Conservation (phyloP, 1,284 basidiomycete species). For the Pseudozyma flocculosa region DNA sequence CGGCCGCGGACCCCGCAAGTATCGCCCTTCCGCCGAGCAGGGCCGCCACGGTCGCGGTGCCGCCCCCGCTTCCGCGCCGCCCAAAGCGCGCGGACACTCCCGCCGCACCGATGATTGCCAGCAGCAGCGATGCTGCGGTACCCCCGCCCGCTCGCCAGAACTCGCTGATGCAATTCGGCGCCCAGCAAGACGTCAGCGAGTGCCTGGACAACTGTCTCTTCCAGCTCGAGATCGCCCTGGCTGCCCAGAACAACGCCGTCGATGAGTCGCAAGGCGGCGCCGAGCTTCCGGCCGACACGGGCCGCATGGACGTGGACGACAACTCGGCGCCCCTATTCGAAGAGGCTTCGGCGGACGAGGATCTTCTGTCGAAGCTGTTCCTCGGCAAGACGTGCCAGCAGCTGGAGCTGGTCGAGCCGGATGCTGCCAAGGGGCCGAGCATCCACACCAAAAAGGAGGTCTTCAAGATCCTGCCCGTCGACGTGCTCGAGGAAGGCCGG, state of each 20-base stretch:
- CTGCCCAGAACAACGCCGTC: slow-evolving; percentile 56
- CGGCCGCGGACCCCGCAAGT: not conserved
- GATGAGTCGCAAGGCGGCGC: not conserved
- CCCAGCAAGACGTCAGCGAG: slow-evolving; percentile 96
- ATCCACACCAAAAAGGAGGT: slow-evolving; percentile 82
- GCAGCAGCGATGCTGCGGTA: not conserved
- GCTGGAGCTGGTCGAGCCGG: slow-evolving; percentile 13
- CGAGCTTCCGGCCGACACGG: not conserved
- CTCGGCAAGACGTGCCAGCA: slow-evolving; percentile 46
- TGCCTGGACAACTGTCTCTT: slow-evolving; percentile 99
- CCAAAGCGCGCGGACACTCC: not conserved
- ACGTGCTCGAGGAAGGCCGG: slow-evolving; percentile 78
- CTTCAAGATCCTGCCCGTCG: slow-evolving; percentile 90
- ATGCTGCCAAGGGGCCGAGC: slow-evolving; percentile 6
- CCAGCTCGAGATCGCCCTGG: slow-evolving; percentile 90
- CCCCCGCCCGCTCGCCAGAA: slow-evolving; percentile 27
- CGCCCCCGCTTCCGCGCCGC: slow-evolving; percentile 1
- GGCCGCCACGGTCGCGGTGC: not conserved
- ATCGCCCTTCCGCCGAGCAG: slow-evolving; percentile 7
- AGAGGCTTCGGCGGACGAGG: not conserved
- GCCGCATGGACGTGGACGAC: slow-evolving; percentile 23
- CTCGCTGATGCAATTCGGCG: slow-evolving; percentile 64
- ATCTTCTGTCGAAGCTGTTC: slow-evolving; percentile 40
- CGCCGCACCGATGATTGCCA: too few relatives aligned
- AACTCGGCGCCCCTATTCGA: not conserved